Conservation (phyloP, 768 basidiomycete genomes). For the Trametes maxima region DNA sequence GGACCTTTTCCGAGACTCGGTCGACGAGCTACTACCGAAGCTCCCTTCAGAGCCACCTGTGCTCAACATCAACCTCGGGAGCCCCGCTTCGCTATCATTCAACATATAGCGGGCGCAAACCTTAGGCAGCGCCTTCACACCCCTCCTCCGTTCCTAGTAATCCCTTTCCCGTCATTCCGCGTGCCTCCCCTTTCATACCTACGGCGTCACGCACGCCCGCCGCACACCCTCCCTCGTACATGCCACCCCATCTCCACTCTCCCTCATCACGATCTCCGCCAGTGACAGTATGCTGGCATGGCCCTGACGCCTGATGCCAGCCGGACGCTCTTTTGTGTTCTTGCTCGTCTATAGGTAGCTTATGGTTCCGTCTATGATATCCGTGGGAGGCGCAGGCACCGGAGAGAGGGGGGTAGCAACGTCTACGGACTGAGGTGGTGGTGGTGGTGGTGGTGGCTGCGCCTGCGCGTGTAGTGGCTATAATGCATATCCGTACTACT, state of each 20-base stretch:
- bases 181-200: neutral
- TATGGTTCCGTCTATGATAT: constrained; percentile 1
- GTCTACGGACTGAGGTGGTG: neutral
- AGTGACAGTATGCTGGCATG: constrained; percentile 12
- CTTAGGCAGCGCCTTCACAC: too few relatives aligned
- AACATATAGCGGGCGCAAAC: constrained; percentile 4
- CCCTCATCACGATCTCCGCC: constrained; percentile 3
- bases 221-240: neutral
- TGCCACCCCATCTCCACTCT: neutral
- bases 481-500: neutral
- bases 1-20: constrained; percentile 21
- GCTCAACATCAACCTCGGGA: constrained; percentile 26
- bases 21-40: constrained; percentile 15
- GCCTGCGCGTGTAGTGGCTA: neutral
- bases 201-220: neutral
- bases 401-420: neutral
- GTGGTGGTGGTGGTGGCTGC: neutral
- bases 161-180: neutral
- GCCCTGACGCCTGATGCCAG: constrained; percentile 8
- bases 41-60: constrained; percentile 23
- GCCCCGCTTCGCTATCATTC: constrained; percentile 26
- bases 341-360: neutral
- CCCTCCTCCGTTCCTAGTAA: neutral
- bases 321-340: constrained; percentile 3
- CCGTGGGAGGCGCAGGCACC: neutral